Evolutionary conservation across 495 filamentous ascomycete species (phyloP), one percentile per base, ranked within the genome.

Genomic region (Saxophila tyrrhenica): DNA sequence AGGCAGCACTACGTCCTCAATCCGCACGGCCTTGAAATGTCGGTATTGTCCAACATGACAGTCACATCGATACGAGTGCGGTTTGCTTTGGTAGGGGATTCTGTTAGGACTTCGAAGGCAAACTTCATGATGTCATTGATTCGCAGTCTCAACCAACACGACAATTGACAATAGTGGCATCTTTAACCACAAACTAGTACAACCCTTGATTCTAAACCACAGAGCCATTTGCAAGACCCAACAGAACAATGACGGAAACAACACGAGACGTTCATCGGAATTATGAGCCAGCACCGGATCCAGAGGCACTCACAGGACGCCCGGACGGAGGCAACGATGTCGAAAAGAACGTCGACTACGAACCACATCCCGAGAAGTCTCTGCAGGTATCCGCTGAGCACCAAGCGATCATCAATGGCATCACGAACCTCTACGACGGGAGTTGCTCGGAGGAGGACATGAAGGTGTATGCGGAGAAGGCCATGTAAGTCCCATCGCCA

Each of bases 391-490:
- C 65, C 3, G 57, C 64, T 0, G 57, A 66, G 7, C 56, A 65
- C 10, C 63, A 72, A 38, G 54, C 52, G 15, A 74, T 75, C 55
- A 57, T 75, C 1, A 57, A 70, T 25, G 51, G 57, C 11, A 74
- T 75, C 43, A 67, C 65, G 16, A 66, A 62, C n/a, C 56, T 75
- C 1, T 75, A 74, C 57, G 66, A 64, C 48, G 73, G 73, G n/a
- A 72, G 69, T 43, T 70, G 69, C 16, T 69, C 63, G 44, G 69
- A 75, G 48, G 64, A 72, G 19, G 72, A 76, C 55, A 76, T 75
- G 70, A 57, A 64, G 25, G 73, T 75, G 3, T 75, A 75, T 54
- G 71, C 71, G 10, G 61, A 67, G 46, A 61, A 72, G 44, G 63
- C 73, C 3, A 58, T 76, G 29, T 35, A 7, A 5, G 29, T 13